Evolutionary conservation across 306 rosid genomes (phyloP), one percentile per base, ranked within the genome.

Genomic region (Vigna hirtella): DNA sequence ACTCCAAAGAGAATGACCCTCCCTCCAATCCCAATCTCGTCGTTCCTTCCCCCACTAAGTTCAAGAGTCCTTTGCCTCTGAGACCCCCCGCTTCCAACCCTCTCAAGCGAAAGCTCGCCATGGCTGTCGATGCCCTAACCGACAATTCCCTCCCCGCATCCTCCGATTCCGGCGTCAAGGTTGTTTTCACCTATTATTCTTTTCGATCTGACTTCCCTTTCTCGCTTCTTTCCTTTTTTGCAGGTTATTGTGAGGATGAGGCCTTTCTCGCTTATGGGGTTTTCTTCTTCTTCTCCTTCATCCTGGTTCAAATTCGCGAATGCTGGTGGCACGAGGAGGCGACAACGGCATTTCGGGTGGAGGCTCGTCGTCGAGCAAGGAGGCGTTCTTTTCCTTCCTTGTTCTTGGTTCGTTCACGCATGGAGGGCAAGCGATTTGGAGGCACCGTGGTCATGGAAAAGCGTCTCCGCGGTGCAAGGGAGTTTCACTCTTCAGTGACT

Each of bases 131-230:
- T 42, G 20, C 85, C 4, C 72, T 84, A 30, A 53, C 81, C 9
- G 94, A 96, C 28, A 86, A 80, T 83, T 81, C 86, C 0, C 83
- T 74, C 55, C 67, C 85, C 0, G 90, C 89, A 15, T 4, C 76
- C 48, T 87, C 89, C 45, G 99, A 96, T 83, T 96, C 99, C 36
- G 98, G 99, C 6, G 99, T 96, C 26, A 90, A 93, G 97, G 99
- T 93, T 10, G 5, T 5, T 45, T 66, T 6, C 15, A 0, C 32
- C 32, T 3, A 0, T 47, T 81, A 66, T 56, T 76, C 30, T 73
- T 80, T 80, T 42, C 0, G 18, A 45, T 45, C 50, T 45, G 1
- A 45, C 5, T 58, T 6, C 9, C 0, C 17, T 34, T 70, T 58
- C 55, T 70, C 7, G 40, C 40, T 72, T 4, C 20, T 24, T 61